Percentiles rank a stretch among this genome's conserved stretches.
Conservation (phyloP, 257 asterid species). For the Forsythia suspensa region DNA sequence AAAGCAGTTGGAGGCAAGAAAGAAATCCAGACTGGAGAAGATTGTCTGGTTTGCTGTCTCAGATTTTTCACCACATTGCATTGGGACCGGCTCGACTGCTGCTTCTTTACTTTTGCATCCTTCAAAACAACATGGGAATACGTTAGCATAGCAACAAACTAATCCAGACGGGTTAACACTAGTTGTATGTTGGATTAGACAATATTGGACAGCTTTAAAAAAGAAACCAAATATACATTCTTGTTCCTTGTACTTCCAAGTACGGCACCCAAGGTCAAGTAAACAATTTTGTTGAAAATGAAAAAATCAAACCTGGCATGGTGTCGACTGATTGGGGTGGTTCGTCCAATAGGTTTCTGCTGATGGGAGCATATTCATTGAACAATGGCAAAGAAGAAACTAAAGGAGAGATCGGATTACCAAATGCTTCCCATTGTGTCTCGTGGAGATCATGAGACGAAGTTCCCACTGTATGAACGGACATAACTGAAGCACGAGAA, state of each 20-base stretch:
- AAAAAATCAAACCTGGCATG: slow-evolving; percentile 26
- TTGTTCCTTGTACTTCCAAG: too few relatives aligned
- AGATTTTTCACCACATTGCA: background rate
- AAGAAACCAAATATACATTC: too few relatives aligned
- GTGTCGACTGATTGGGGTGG: slow-evolving; percentile 36
- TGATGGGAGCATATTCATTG: slow-evolving; percentile 47
- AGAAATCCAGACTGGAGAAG: slow-evolving; percentile 31
- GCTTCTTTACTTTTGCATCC: slow-evolving; percentile 47
- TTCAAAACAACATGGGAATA: slow-evolving; percentile 28
- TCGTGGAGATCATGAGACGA: slow-evolving; percentile 38
- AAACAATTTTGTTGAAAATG: too few relatives aligned
- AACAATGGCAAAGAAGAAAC: slow-evolving; percentile 48
- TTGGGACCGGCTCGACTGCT: background rate
- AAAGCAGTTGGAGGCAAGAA: slow-evolving; percentile 31
- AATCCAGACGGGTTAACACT: background rate
- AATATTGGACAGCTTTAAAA: too few relatives aligned
- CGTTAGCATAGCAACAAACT: slow-evolving; percentile 11
- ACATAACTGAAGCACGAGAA: slow-evolving; percentile 28
- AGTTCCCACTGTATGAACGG: slow-evolving; percentile 31
- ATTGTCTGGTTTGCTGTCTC: slow-evolving; percentile 27
- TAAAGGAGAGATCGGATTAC: slow-evolving; percentile 43
- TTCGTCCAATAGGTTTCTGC: slow-evolving; percentile 50
- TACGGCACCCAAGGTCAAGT: too few relatives aligned
- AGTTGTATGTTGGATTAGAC: background rate
- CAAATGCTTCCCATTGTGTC: slow-evolving; percentile 46